These are phyloP conservation scores for Amborella trichopoda DNA, from an alignment of 164 flowering plant species.

Conservation along the genomic window DNA sequence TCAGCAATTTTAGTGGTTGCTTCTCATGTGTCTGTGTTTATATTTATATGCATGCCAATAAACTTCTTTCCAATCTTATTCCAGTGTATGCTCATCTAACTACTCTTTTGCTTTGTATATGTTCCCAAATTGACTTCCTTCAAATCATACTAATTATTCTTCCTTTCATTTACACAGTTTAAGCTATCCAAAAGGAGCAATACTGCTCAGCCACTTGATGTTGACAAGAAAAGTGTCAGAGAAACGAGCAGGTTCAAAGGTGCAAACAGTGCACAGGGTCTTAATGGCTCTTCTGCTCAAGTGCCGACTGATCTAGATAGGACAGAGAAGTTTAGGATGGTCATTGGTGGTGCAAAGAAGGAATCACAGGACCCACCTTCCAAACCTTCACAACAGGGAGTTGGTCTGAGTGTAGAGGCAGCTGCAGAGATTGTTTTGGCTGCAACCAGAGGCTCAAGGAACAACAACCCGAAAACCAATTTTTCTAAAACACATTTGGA, in stretches of 20 bases:
- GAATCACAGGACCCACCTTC: constrained; percentile 43
- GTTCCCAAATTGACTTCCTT: not conserved
- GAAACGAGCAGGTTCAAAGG: constrained; percentile 18
- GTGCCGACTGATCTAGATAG: constrained; percentile 44
- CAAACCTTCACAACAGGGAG: constrained; percentile 25
- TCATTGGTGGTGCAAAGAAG: constrained; percentile 64
- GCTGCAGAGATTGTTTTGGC: constrained; percentile 93
- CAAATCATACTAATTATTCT: not conserved
- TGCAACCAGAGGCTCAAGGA: constrained; percentile 65
- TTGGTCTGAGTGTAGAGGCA: constrained; percentile 46
- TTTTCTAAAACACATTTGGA: constrained; percentile 22
- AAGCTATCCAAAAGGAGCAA: constrained; percentile 29
- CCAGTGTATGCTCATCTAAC: no score
- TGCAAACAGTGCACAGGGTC: constrained; percentile 14
- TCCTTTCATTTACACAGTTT: constrained; percentile 27
- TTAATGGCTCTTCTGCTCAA: constrained; percentile 23
- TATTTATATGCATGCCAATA: no score
- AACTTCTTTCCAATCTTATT: no score
- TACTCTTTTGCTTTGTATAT: not conserved
- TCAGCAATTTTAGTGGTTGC: no score
- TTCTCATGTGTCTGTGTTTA: no score
- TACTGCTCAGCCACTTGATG: constrained; percentile 27
- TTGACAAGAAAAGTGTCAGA: constrained; percentile 19
- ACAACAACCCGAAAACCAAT: constrained; percentile 28
- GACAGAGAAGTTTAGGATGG: constrained; percentile 91